Conservation (phyloP, 257 asterid genomes). For the Lantana camara region DNA sequence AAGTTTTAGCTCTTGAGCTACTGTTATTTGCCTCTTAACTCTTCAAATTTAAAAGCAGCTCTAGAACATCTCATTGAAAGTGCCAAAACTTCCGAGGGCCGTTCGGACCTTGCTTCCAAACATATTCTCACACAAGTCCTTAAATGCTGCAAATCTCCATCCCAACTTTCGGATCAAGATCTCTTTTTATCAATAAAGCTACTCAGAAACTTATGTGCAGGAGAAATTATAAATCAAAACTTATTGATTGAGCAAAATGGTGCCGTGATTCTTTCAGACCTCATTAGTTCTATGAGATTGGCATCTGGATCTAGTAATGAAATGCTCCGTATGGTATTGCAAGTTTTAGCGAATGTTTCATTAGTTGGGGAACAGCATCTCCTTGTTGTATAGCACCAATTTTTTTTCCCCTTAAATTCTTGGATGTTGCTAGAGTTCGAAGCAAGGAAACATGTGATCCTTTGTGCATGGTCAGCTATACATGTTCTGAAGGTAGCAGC, state of each 20-base stretch:
- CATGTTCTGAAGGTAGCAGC: slow-evolving; percentile 51
- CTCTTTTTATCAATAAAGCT: slow-evolving; percentile 64
- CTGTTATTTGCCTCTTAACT: slow-evolving; percentile 44
- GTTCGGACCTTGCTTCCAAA: slow-evolving; percentile 58
- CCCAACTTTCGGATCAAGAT: slow-evolving; percentile 35
- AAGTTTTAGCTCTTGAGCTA: slow-evolving; percentile 35
- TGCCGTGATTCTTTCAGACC: slow-evolving; percentile 41
- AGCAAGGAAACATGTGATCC: slow-evolving; percentile 69
- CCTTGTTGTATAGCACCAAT: slow-evolving; percentile 56
- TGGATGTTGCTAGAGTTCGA: slow-evolving; percentile 56
- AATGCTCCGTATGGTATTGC: slow-evolving; percentile 56
- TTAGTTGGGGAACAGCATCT: slow-evolving; percentile 71
- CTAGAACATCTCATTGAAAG: slow-evolving; percentile 53
- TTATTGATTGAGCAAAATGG: slow-evolving; percentile 65
- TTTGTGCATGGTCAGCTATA: slow-evolving; percentile 72
- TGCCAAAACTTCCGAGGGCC: slow-evolving; percentile 64
- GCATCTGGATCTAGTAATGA: slow-evolving; percentile 42
- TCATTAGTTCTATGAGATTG: slow-evolving; percentile 40
- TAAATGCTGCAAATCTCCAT: slow-evolving; percentile 52
- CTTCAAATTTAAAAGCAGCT: slow-evolving; percentile 46
- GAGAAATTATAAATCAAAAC: slow-evolving; percentile 70
- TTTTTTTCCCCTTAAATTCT: slow-evolving; percentile 59
- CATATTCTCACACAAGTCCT: slow-evolving; percentile 42
- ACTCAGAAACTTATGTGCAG: slow-evolving; percentile 86
- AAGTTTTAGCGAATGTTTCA: slow-evolving; percentile 77